These are phyloP conservation scores for Lonicera japonica DNA, from an alignment of 129 eudicot genomes.

Conservation along the genomic window DNA sequence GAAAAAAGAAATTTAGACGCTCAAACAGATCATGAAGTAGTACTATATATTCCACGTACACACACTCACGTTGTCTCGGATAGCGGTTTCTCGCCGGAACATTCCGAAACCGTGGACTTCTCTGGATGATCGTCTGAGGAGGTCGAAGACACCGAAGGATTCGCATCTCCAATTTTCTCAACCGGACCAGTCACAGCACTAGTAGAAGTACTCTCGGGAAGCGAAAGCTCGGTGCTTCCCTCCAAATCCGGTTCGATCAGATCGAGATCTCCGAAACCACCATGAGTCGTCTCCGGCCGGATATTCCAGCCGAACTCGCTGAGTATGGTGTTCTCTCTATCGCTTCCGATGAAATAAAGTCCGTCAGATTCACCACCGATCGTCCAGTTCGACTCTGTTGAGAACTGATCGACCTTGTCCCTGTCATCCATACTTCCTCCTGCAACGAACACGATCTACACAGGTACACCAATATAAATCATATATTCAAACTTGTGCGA, in stretches of 20 bases:
- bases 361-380: conserved; percentile 12
- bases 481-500: neutral
- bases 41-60: conserved; percentile 3
- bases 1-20: conserved; percentile 1
- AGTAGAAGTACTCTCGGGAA: conserved; percentile 13
- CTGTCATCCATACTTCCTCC: conserved; percentile 28
- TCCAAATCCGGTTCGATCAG: conserved; percentile 30
- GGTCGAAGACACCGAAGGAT: conserved; percentile 44
- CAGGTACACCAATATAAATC: neutral
- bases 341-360: conserved; percentile 22
- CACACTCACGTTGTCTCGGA: conserved; percentile 61
- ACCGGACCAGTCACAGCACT: conserved; percentile 16
- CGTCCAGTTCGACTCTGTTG: conserved; percentile 28
- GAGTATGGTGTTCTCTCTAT: conserved; percentile 32
- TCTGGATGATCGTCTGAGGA: conserved; percentile 59
- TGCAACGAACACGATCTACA: neutral
- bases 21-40: neutral
- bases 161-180: conserved; percentile 22
- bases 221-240: neutral
- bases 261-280: conserved; percentile 13
- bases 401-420: conserved; percentile 28
- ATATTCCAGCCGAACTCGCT: conserved; percentile 63
- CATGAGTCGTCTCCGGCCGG: conserved; percentile 4
- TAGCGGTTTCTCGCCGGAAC: conserved; percentile 30
- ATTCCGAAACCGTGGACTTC: conserved; percentile 46